A percentile compares a stretch with the other conserved stretches of the same genome.
These are phyloP conservation scores for Russula dissimulans DNA, from an alignment of 768 basidiomycete species.

Conservation along the genomic window DNA sequence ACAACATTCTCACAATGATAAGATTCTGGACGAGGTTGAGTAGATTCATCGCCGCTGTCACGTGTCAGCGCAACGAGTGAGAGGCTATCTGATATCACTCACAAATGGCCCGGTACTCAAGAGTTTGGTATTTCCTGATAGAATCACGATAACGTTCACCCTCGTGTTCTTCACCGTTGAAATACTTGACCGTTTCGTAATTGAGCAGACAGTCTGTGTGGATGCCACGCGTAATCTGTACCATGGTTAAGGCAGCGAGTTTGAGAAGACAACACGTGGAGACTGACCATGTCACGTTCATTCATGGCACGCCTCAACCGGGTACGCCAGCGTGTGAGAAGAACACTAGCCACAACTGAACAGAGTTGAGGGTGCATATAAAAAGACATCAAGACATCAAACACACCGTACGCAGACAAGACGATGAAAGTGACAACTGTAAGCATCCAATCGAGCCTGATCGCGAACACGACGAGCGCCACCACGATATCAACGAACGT, in stretches of 20 bases:
- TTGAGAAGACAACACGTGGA: background rate
- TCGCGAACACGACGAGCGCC: conserved; percentile 57
- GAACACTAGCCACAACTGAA: conserved; percentile 39
- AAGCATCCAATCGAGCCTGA: conserved; percentile 57
- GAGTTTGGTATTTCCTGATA: conserved; percentile 59
- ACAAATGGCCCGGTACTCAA: conserved; percentile 72
- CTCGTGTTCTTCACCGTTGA: conserved; percentile 80
- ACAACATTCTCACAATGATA: conserved; percentile 49
- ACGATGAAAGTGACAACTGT: conserved; percentile 60
- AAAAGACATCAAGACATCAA: background rate
- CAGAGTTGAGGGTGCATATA: conserved; percentile 4
- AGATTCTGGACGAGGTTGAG: conserved; percentile 74
- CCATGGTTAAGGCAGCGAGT: background rate
- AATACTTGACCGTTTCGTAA: conserved; percentile 84
- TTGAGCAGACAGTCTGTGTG: conserved; percentile 75
- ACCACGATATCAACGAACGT: conserved; percentile 72
- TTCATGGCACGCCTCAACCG: conserved; percentile 71
- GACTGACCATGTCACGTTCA: conserved; percentile 63
- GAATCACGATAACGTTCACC: conserved; percentile 61
- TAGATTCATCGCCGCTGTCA: conserved; percentile 55
- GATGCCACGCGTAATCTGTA: conserved; percentile 66
- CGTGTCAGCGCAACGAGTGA: background rate
- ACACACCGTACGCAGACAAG: conserved; percentile 62
- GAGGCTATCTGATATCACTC: conserved; percentile 22
- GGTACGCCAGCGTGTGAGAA: conserved; percentile 66